Base-by-base conservation (phyloP, 1,284 basidiomycete species). In the Sporisorium graminicola region DNA sequence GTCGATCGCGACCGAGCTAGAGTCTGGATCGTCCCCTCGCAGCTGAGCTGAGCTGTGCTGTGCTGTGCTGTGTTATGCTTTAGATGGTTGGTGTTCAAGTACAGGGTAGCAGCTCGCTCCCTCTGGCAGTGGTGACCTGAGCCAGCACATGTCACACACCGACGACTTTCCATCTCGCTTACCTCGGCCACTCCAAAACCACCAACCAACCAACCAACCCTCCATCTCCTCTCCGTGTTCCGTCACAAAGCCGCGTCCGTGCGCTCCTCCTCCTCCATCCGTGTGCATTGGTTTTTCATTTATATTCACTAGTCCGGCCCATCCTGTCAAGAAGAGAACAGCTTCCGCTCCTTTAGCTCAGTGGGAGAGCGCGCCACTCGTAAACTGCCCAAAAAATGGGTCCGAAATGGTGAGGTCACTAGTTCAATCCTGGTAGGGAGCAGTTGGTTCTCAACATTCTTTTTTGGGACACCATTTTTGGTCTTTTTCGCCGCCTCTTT, bases 311-410 rank as follows among this genome's bases (percentile, higher is more conserved):
- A 20, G 3, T 13, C 35, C 24, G 9, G 0, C 13, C 6, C 0
- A 1, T 29, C 22, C 18, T 6, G n/a, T 40, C 27, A 50, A 24
- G 29, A 52, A 24, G 29, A 26, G 13, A 29, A 20, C 16, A 16
- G 14, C 18, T 12, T 16, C 16, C 0, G 72, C 72, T 58, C 24
- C 16, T 20, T 66, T 75, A 75, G 73, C 73, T 75, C 73, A 75
- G 73, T 70, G 73, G 71, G 57, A 74, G 71, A 74, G 71, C 71
- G 71, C 65, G 65, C 64, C 71, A 74, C 71, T 74, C 71, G 73
- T 70, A 75, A 18, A 18, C 5, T n/a, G n/a, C n/a, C n/a, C 14
- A 5, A 31, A 31, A 31, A 31, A 5, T 31, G 5, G 5, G 10
- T 5, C 20, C 33, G 61, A 58, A 8, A 75, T 70, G 73, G 62